Evolutionary conservation across 2,329 filamentous ascomycete genomes (phyloP).

Genomic region (Trichoderma gracile): DNA sequence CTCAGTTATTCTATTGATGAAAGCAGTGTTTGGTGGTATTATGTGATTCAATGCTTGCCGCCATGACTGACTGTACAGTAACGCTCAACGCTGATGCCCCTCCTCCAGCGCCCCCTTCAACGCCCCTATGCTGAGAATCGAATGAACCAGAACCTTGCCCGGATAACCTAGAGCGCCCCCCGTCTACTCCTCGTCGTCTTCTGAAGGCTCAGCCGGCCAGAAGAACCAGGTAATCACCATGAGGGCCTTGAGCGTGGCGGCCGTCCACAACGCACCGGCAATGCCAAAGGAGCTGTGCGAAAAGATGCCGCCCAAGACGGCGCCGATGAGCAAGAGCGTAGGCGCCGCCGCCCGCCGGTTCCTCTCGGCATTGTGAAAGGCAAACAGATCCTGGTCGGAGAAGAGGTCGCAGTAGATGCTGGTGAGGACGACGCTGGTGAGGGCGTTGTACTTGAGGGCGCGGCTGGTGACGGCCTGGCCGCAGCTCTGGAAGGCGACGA

Average conservation of each 20-base stretch:
- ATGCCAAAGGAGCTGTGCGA: slow-evolving; percentile 51
- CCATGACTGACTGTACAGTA: too few species aligned
- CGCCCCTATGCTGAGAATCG: too few species aligned
- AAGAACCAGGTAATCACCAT: slow-evolving; percentile 61
- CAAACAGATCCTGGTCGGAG: slow-evolving; percentile 58
- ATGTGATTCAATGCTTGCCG: too few species aligned
- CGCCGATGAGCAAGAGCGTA: slow-evolving; percentile 50
- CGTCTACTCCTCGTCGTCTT: slow-evolving; percentile 30
- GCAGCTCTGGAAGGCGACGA: slow-evolving; percentile 74
- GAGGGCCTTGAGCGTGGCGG: slow-evolving; percentile 55
- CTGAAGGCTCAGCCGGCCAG: slow-evolving; percentile 54
- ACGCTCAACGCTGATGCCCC: too few species aligned
- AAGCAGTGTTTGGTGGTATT: too few species aligned
- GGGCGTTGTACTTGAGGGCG: slow-evolving; percentile 65
- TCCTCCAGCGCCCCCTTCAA: too few species aligned
- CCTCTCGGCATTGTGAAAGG: slow-evolving; percentile 48
- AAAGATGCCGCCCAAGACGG: slow-evolving; percentile 52
- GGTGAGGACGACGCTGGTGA: slow-evolving; percentile 78
- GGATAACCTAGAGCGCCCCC: too few species aligned
- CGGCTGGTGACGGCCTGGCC: slow-evolving; percentile 76
- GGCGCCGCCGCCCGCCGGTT: slow-evolving; percentile 55
- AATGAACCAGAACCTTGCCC: not conserved
- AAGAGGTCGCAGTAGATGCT: slow-evolving; percentile 82
- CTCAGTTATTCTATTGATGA: too few species aligned
- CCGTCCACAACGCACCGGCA: slow-evolving; percentile 60